phyloP scores from a whole-genome alignment of 1,284 basidiomycete species.

The Microstroma glucosiphilum region DNA sequence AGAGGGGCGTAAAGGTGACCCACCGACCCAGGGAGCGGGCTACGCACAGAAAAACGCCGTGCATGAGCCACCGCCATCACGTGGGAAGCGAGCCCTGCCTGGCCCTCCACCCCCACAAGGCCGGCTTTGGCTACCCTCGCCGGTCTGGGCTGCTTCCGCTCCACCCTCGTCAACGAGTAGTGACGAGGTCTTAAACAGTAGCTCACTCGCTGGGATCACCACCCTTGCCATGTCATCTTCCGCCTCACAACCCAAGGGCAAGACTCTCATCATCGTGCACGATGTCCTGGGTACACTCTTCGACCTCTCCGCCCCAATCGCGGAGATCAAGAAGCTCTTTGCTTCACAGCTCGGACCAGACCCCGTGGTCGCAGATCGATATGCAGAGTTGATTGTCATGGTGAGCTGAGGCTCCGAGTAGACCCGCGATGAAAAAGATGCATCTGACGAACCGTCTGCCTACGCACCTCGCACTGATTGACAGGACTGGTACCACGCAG shows the following conservation, averaged over 20 bases:
- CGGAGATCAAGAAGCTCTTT: constrained; percentile 25
- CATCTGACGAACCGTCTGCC: not conserved
- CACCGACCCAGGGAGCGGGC: no score
- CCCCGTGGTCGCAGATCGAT: constrained; percentile 13
- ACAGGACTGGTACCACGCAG: constrained; percentile 41
- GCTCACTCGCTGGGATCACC: not conserved
- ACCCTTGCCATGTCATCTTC: no score
- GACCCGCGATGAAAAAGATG: not conserved
- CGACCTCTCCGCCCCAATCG: constrained; percentile 24
- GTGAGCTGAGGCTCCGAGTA: not conserved
- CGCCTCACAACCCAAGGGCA: not conserved
- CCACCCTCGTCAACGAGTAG: no score
- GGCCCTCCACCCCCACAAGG: not conserved
- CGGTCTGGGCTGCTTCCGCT: not conserved
- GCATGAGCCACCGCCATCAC: no score
- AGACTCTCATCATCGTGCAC: constrained; percentile 31
- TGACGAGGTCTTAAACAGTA: not conserved
- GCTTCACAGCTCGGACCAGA: constrained; percentile 22
- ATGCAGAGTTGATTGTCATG: constrained; percentile 36
- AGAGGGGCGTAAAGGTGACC: no score
- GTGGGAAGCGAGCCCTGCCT: not conserved
- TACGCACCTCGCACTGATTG: not conserved
- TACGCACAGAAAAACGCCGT: no score
- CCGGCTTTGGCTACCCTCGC: no score
- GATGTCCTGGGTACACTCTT: constrained; percentile 45